Evolutionary conservation across 345 rosid species (phyloP), one percentile per base, ranked within the genome.

Genomic region (Psidium friedrichsthalianum): DNA sequence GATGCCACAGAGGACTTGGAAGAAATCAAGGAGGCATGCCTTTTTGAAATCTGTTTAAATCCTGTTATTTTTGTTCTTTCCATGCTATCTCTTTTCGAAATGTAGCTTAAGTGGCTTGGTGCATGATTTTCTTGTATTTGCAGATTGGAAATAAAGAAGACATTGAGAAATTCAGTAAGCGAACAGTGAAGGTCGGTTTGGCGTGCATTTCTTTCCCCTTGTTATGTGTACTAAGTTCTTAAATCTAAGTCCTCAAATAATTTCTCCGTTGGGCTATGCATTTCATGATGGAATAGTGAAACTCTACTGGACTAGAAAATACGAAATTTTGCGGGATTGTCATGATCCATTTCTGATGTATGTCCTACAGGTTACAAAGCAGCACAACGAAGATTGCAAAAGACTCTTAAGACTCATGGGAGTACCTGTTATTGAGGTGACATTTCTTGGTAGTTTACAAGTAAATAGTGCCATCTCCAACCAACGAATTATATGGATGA

Each of bases 311-410:
- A 51, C 42, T 52, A 14, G 83, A 54, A 82, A 49, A n/a, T 82
- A 11, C 40, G 27, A 18, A 27, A n/a, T 82, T 27, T 27, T 52
- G 47, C 1, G 25, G 78, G 47, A 49, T 51, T 49, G 40, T 52
- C 36, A 54, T 8, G 83, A 52, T n/a, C 11, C n/a, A 54, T 83
- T 42, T 58, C 29, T n/a, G 27, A 69, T 80, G n/a, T 59, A 83
- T 78, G 80, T 40, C 88, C 87, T 86, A n/a, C 90, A 97, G 99
- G 99, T 96, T 88, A 95, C 99, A 76, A 92, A 90, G 87, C 98
- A 94, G 86, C 99, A 97, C 88, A 97, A 95, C 85, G 98, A 96
- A 51, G 99, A 97, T 89, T 97, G 99, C 90, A 93, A 97, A 88
- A 93, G 88, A 88, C 96, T 97, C 86, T 87, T 96, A 85, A 90